Conservation (phyloP, 768 basidiomycete species). For the Neoboletus subvelutipes region DNA sequence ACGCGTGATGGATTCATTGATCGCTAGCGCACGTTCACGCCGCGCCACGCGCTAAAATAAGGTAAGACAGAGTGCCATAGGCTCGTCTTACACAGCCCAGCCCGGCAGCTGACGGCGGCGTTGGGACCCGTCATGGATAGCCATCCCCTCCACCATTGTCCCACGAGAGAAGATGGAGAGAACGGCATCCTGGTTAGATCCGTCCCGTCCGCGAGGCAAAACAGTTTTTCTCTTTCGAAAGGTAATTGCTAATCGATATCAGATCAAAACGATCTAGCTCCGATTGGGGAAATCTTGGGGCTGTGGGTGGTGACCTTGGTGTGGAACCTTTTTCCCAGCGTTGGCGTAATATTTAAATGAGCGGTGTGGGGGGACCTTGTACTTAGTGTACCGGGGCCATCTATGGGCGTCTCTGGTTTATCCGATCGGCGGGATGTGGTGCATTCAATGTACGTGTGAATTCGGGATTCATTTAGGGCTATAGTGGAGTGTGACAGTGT, state of each 20-base stretch:
- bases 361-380: not conserved
- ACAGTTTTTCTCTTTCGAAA: not conserved
- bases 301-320: not conserved
- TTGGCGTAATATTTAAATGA: not conserved
- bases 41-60: not conserved
- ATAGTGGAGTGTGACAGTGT: not conserved
- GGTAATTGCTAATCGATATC: constrained; percentile 19
- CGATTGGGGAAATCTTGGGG: constrained; percentile 3
- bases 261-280: constrained; percentile 19
- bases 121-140: not conserved
- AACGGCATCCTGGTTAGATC: not conserved
- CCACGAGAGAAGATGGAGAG: not conserved
- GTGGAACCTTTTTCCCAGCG: not conserved
- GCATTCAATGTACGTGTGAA: not conserved
- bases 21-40: constrained; percentile 1
- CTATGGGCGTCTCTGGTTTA: not conserved
- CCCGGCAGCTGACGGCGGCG: not conserved
- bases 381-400: not conserved
- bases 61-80: not conserved
- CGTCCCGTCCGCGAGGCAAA: constrained; percentile 4
- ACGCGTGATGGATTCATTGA: constrained; percentile 17
- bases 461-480: not conserved
- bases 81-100: constrained; percentile 2
- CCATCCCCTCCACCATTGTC: not conserved
- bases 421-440: not conserved